Evolutionary conservation across 2,329 filamentous ascomycete genomes (phyloP).

Genomic region (Neocucurbitaria cava): DNA sequence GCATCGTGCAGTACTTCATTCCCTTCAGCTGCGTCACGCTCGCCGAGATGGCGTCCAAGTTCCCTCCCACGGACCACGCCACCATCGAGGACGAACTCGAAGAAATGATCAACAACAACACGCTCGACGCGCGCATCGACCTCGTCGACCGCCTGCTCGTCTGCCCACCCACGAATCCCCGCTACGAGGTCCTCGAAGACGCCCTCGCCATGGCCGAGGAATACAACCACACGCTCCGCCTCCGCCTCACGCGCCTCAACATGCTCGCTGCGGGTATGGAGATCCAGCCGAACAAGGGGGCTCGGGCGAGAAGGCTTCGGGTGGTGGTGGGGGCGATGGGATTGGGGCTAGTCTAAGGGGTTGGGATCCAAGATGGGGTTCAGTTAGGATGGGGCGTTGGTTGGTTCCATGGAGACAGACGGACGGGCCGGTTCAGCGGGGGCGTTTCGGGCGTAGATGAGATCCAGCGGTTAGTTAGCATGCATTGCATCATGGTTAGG

Average conservation of each 20-base stretch:
- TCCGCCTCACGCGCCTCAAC: conserved; percentile 80
- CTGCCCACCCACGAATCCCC: conserved; percentile 70
- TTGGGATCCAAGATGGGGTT: conserved; percentile 41
- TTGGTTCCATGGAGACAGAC: background rate
- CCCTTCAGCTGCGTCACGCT: conserved; percentile 90
- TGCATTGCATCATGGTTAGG: conserved; percentile 18
- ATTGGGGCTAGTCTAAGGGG: conserved; percentile 37
- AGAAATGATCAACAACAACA: conserved; percentile 74
- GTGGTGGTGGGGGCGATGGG: conserved; percentile 24
- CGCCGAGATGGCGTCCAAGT: conserved; percentile 77
- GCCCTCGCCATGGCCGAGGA: conserved; percentile 71
- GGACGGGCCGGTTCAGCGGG: too few relatives aligned
- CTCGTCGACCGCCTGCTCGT: conserved; percentile 80
- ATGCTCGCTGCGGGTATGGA: conserved; percentile 78
- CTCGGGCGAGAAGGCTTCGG: conserved; percentile 15
- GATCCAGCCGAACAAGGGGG: conserved; percentile 52
- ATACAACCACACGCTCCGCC: conserved; percentile 77
- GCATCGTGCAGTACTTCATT: conserved; percentile 90
- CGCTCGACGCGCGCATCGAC: conserved; percentile 82
- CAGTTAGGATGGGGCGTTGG: conserved; percentile 23
- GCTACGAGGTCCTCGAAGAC: conserved; percentile 72
- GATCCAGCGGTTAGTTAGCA: conserved; percentile 7
- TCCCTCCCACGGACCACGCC: conserved; percentile 62
- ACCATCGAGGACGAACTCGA: conserved; percentile 76
- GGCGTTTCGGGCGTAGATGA: background rate